A percentile compares a stretch with the other conserved stretches of the same genome.
Conservation (phyloP, 495 filamentous ascomycete species). For the Platismatia glauca region DNA sequence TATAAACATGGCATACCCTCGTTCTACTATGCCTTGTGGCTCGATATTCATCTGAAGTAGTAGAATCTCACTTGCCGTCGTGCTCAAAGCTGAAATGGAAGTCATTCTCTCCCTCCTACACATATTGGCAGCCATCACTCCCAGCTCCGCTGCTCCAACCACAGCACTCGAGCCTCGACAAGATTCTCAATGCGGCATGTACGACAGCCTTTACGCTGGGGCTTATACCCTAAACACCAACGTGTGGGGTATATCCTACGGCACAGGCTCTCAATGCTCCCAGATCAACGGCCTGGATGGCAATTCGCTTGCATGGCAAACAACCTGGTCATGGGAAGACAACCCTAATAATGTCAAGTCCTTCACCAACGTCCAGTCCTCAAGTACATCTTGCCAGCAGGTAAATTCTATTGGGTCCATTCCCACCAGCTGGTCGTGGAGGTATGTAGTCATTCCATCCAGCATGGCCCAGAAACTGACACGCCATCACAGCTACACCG, state of each 20-base stretch:
- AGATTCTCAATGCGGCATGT: conserved; percentile 44
- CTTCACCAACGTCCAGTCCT: conserved; percentile 45
- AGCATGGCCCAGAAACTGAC: background rate
- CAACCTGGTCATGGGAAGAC: conserved; percentile 50
- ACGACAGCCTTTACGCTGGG: conserved; percentile 35
- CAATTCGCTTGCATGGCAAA: conserved; percentile 45
- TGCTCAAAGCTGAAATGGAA: background rate
- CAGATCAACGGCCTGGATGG: conserved; percentile 40
- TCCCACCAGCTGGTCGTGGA: conserved; percentile 45
- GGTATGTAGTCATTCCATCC: conserved; percentile 36
- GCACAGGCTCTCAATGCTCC: conserved; percentile 49
- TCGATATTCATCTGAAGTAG: too few species aligned
- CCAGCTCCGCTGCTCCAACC: conserved; percentile 29
- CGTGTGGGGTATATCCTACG: conserved; percentile 42
- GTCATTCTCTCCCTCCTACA: background rate
- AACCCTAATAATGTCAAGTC: conserved; percentile 47
- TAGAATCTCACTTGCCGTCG: too few species aligned
- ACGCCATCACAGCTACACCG: conserved; percentile 40
- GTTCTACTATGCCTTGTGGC: too few species aligned
- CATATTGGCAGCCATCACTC: background rate
- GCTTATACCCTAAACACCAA: conserved; percentile 48
- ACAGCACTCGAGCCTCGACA: conserved; percentile 35
- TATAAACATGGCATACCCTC: too few species aligned
- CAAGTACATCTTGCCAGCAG: conserved; percentile 34
- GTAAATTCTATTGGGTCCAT: conserved; percentile 45